A percentile compares a stretch with the other conserved stretches of the same genome.
These are phyloP conservation scores for Cercis canadensis DNA, from an alignment of 306 rosid species.

Conservation along the genomic window DNA sequence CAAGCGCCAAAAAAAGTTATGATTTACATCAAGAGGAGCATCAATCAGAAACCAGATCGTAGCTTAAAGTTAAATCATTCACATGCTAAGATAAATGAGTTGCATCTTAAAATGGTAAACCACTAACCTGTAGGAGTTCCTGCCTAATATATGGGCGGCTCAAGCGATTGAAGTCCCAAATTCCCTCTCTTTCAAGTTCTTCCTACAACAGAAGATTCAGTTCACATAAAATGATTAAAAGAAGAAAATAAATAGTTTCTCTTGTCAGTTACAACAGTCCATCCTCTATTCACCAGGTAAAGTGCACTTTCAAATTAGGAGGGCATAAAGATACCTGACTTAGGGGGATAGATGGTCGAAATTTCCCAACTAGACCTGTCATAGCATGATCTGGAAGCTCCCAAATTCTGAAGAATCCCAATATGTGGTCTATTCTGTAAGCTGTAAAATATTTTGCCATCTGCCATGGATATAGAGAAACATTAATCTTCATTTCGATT, in stretches of 20 bases:
- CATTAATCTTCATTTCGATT: constrained; percentile 34
- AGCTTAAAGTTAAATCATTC: constrained; percentile 28
- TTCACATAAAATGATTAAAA: constrained; percentile 19
- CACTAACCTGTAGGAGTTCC: constrained; percentile 71
- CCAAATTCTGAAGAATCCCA: constrained; percentile 98
- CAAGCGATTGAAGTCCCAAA: constrained; percentile 97
- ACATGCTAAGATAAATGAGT: constrained; percentile 27
- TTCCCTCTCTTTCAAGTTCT: constrained; percentile 91
- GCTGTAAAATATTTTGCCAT: constrained; percentile 99
- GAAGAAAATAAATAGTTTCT: constrained; percentile 9
- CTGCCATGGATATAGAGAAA: constrained; percentile 57
- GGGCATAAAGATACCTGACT: constrained; percentile 70
- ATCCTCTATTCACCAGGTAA: constrained; percentile 15
- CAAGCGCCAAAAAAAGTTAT: constrained; percentile 14
- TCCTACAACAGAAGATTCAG: constrained; percentile 60
- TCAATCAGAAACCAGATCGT: constrained; percentile 15
- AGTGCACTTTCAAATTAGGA: constrained; percentile 17
- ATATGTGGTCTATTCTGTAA: constrained; percentile 91
- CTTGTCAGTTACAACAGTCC: constrained; percentile 15
- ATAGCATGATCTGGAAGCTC: constrained; percentile 94
- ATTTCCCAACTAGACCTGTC: constrained; percentile 92
- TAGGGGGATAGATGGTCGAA: constrained; percentile 93
- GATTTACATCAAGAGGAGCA: constrained; percentile 8
- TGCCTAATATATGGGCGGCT: constrained; percentile 78
- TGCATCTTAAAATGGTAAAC: constrained; percentile 25